A percentile compares a stretch with the other conserved stretches of the same genome.
These are phyloP conservation scores for Cryptococcus deneoformans DNA, from an alignment of 1,284 basidiomycete species.

Conservation along the genomic window DNA sequence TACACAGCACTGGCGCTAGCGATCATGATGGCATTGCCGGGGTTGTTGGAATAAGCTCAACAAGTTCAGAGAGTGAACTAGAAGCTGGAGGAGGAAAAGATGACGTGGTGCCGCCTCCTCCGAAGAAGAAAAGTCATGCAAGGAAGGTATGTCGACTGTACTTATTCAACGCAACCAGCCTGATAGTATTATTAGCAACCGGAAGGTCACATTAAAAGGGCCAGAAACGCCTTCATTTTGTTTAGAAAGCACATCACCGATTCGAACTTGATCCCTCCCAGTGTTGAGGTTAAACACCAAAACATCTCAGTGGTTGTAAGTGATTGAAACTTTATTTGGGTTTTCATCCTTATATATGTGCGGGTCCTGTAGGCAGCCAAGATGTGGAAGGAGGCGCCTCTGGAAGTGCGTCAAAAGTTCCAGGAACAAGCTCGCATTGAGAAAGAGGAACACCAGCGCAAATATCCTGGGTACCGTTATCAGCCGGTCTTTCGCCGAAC, in stretches of 20 bases:
- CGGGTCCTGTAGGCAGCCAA: constrained; percentile 36
- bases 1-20: too few species aligned
- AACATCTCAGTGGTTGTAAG: constrained; percentile 47
- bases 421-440: constrained; percentile 40
- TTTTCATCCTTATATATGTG: neutral
- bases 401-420: constrained; percentile 39
- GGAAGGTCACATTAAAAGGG: constrained; percentile 37
- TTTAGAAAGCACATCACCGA: constrained; percentile 49
- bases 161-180: neutral
- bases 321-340: neutral
- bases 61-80: constrained; percentile 10
- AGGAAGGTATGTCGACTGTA: constrained; percentile 25
- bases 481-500: constrained; percentile 44
- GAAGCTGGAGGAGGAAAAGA: constrained; percentile 1
- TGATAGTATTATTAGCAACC: constrained; percentile 27
- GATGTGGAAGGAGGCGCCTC: constrained; percentile 47
- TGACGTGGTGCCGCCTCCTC: constrained; percentile 21
- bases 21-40: neutral
- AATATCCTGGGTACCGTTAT: constrained; percentile 46
- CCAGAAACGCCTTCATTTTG: constrained; percentile 43
- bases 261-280: constrained; percentile 42
- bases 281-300: constrained; percentile 47
- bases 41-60: constrained; percentile 2
- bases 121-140: constrained; percentile 37
- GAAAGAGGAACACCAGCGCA: constrained; percentile 45